Conservation (phyloP, 371 early-diverging fungal genomes). For the Haplosporangium sp. region DNA sequence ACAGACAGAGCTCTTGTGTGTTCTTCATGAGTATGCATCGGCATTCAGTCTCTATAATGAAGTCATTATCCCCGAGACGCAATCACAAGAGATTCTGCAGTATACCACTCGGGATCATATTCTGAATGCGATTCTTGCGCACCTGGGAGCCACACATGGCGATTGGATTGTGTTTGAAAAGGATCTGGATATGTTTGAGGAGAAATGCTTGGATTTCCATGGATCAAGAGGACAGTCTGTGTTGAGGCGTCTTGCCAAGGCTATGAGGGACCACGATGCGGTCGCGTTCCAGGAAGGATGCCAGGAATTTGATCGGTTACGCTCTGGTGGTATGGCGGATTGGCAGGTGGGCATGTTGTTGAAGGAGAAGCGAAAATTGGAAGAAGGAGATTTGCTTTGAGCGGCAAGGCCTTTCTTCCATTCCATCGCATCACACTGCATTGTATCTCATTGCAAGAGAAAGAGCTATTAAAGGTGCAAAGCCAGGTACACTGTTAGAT, state of each 20-base stretch:
- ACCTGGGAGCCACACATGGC: slow-evolving; percentile 32
- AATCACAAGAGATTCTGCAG: slow-evolving; percentile 28
- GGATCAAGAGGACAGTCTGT: slow-evolving; percentile 7
- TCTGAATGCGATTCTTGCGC: slow-evolving; percentile 38
- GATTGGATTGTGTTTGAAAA: slow-evolving; percentile 39
- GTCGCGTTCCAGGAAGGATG: slow-evolving; percentile 35
- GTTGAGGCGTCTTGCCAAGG: slow-evolving; percentile 23
- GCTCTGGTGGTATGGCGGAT: slow-evolving; percentile 26
- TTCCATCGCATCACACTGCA: too few species aligned
- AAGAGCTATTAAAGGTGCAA: too few species aligned
- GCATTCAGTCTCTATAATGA: slow-evolving; percentile 32
- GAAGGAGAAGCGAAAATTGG: slow-evolving; percentile 33
- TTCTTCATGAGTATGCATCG: slow-evolving; percentile 9
- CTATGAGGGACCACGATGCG: slow-evolving; percentile 33
- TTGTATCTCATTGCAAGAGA: too few species aligned
- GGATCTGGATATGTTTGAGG: slow-evolving; percentile 24
- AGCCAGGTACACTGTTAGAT: too few species aligned
- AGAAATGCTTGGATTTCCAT: slow-evolving; percentile 30
- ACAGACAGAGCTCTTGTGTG: slow-evolving; percentile 29
- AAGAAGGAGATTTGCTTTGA: slow-evolving; percentile 27
- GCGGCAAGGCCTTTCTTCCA: not conserved
- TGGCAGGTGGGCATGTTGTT: slow-evolving; percentile 46
- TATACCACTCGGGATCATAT: slow-evolving; percentile 46
- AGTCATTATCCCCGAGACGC: slow-evolving; percentile 42
- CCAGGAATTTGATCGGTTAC: slow-evolving; percentile 28